These are phyloP conservation scores for Trichomonascaceae sp. DNA, from an alignment of 1,139 yeast species.

Conservation along the genomic window DNA sequence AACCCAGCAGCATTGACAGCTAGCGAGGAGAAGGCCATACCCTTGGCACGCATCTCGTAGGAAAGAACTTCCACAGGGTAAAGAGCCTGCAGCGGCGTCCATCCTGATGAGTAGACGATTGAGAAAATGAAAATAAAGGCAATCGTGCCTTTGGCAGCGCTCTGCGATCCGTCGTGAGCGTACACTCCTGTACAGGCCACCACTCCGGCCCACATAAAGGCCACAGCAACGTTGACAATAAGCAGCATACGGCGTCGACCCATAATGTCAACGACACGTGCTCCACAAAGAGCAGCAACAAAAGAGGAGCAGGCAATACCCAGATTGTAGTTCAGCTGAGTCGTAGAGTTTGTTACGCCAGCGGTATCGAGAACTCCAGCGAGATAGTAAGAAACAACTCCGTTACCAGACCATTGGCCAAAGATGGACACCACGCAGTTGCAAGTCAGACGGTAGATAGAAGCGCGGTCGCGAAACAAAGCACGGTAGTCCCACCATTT, in stretches of 20 bases:
- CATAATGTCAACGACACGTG: slow-evolving; percentile 8
- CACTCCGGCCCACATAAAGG: slow-evolving; percentile 10
- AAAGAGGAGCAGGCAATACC: slow-evolving; percentile 7
- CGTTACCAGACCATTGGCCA: slow-evolving; percentile 7
- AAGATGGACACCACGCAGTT: slow-evolving; percentile 8
- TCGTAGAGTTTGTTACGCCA: slow-evolving; percentile 9
- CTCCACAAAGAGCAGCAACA: slow-evolving; percentile 9
- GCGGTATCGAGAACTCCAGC: slow-evolving; percentile 9
- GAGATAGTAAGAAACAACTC: slow-evolving; percentile 11
- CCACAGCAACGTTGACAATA: slow-evolving; percentile 6
- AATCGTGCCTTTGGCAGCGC: slow-evolving; percentile 11
- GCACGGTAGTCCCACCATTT: slow-evolving; percentile 21
- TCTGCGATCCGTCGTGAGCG: slow-evolving; percentile 3
- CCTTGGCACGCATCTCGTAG: slow-evolving; percentile 26
- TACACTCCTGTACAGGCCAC: slow-evolving; percentile 10
- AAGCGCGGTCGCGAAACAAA: slow-evolving; percentile 26
- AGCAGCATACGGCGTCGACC: slow-evolving; percentile 9
- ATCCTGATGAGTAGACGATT: slow-evolving; percentile 8
- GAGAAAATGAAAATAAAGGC: slow-evolving; percentile 14
- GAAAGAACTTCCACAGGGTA: slow-evolving; percentile 29
- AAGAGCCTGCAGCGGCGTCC: slow-evolving; percentile 13
- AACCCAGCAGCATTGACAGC: slow-evolving; percentile 10
- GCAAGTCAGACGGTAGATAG: slow-evolving; percentile 22
- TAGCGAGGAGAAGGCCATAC: slow-evolving; percentile 16
- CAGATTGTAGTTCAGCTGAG: slow-evolving; percentile 9